phyloP scores from a whole-genome alignment of 1,139 yeast genomes.

The Candida pseudoviswanathii region DNA sequence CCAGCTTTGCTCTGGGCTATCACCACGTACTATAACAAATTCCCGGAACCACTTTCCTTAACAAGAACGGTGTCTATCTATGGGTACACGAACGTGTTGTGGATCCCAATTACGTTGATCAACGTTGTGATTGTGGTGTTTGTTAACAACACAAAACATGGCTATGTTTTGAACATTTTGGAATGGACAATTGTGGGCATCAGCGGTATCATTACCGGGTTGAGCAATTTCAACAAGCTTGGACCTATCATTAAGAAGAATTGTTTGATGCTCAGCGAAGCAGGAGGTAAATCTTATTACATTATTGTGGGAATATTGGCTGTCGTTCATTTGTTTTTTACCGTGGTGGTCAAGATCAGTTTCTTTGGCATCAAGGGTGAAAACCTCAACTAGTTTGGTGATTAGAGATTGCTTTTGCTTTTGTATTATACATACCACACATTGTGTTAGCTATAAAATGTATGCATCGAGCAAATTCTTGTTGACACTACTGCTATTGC shows the following conservation, averaged over 20 bases:
- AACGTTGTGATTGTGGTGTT: conserved; percentile 51
- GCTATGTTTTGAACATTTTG: conserved; percentile 33
- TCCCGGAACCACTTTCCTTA: conserved; percentile 41
- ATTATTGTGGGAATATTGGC: conserved; percentile 30
- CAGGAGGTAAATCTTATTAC: conserved; percentile 22
- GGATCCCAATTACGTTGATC: conserved; percentile 76
- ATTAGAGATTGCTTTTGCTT: too few relatives aligned
- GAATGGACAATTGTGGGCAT: conserved; percentile 51
- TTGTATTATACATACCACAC: too few relatives aligned
- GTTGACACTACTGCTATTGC: conserved; percentile 3
- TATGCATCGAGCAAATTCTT: conserved; percentile 4
- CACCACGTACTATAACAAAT: conserved; percentile 47
- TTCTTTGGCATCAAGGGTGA: conserved; percentile 42
- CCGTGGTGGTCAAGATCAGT: conserved; percentile 49
- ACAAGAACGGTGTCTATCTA: conserved; percentile 59
- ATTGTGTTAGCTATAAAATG: neutral
- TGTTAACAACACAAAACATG: conserved; percentile 39
- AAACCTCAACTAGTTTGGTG: neutral
- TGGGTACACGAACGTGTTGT: conserved; percentile 76
- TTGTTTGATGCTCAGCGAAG: conserved; percentile 29
- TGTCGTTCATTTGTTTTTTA: conserved; percentile 43
- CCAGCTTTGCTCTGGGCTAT: conserved; percentile 57
- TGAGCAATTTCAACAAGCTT: conserved; percentile 47
- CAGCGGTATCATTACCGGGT: conserved; percentile 52
- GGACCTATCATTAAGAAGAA: conserved; percentile 43